Conservation (phyloP, 2,329 filamentous ascomycete species). For the Claviceps quebecensis region DNA sequence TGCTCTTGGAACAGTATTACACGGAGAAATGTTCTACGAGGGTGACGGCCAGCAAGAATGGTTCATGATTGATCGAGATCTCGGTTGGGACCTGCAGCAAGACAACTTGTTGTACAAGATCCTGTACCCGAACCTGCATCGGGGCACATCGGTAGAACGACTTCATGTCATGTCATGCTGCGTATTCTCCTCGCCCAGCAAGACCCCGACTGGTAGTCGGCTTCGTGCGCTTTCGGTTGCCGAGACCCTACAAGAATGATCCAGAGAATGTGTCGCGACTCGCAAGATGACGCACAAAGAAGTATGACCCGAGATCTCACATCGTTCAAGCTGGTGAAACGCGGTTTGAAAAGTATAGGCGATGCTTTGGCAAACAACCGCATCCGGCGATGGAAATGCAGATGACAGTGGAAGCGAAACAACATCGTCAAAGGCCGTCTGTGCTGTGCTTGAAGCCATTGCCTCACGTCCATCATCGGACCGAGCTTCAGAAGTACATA, state of each 20-base stretch:
- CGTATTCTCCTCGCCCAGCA: background rate
- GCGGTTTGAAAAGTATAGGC: background rate
- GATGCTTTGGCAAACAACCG: background rate
- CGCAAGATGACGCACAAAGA: background rate
- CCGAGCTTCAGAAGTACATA: background rate
- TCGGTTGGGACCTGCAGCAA: background rate
- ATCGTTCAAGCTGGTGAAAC: background rate
- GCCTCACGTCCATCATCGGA: background rate
- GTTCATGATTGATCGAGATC: background rate
- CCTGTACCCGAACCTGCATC: background rate
- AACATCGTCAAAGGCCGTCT: background rate
- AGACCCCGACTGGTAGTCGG: background rate
- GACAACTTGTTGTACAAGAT: background rate
- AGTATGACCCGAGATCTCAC: background rate
- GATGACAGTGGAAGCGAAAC: background rate
- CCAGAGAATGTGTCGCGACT: background rate
- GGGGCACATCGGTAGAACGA: background rate
- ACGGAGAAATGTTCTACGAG: background rate
- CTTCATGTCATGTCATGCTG: background rate
- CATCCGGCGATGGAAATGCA: background rate
- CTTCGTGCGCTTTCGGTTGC: background rate
- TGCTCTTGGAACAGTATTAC: background rate
- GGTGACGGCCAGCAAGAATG: background rate
- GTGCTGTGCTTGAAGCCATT: background rate
- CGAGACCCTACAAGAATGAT: background rate